Base-by-base conservation (phyloP, 371 early-diverging fungal species). In the Mucor saturninus region DNA sequence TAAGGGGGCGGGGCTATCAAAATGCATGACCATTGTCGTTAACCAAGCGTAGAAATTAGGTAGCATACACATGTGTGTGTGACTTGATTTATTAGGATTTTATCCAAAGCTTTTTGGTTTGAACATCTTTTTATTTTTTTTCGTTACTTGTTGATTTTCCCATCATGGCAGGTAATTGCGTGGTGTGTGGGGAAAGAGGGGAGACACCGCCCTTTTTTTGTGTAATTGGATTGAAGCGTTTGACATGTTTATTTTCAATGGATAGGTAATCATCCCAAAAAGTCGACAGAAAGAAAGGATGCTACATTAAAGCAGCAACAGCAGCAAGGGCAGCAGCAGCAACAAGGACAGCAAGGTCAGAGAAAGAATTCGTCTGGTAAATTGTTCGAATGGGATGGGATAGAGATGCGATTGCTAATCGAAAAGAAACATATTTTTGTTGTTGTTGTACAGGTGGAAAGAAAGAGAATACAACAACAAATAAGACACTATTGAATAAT, bases 291-390 rank as follows among this genome's bases (percentile, higher is more conserved):
- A 56, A 64, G 54, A 54, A 68, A 48, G 45, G 68, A 68, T 14
- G 45, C 52, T 40, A 32, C 31, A 7, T 61, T 37, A 40, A 59
- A 62, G 29, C 56, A 66, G 30, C 54, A 58, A 58, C 62, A 61
- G 35, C 45, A 57, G n/a, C 64, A 65, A 49, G 60, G 31, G 2
- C 50, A 45, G 15, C 32, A 57, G 32, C 37, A 45, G 48, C 58
- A 58, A 48, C 30, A 52, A 37, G 58, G 59, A 46, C 68, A 57
- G 21, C 21, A 21, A 21, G 21, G 21, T 21, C 21, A 21, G 35
- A 54, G 65, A 57, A 69, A 69, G 58, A 69, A 64, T 52, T 64
- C 65, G 29, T 40, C 67, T 54, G 61, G 67, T 66, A 61, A 31
- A 13, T 31, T 21, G 21, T 21, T 21, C 21, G 21, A 21, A 21